Conservation (phyloP, 371 early-diverging fungal genomes). For the Capillidium rhysosporum region DNA sequence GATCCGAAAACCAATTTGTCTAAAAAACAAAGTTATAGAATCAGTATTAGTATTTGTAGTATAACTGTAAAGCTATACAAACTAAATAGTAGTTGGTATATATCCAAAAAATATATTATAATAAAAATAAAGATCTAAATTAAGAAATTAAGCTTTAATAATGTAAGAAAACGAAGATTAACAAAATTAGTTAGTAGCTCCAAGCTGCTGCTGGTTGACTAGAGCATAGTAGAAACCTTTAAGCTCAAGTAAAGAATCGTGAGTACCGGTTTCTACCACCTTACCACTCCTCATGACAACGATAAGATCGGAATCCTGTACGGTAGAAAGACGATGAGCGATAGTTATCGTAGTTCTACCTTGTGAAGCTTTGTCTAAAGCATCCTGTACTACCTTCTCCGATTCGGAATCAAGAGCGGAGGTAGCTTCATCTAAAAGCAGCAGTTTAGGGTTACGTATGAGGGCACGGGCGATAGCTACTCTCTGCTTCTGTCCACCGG, state of each 20-base stretch:
- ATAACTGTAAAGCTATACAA: no score
- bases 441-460: conserved; percentile 66
- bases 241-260: conserved; percentile 33
- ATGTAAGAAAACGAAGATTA: no score
- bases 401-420: conserved; percentile 77
- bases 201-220: conserved; percentile 17
- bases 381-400: conserved; percentile 78
- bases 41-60: no score
- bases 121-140: no score
- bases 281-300: conserved; percentile 50
- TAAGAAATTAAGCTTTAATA: no score
- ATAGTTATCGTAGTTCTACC: conserved; percentile 47
- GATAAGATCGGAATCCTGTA: conserved; percentile 56
- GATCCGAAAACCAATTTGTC: no score
- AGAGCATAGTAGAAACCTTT: conserved; percentile 19
- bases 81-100: no score
- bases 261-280: conserved; percentile 66
- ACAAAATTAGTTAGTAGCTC: no score
- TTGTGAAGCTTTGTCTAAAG: conserved; percentile 49
- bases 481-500: conserved; percentile 55
- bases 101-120: no score
- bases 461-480: conserved; percentile 45
- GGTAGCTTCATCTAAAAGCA: conserved; percentile 94
- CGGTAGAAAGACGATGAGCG: conserved; percentile 51
- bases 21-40: no score